Evolutionary conservation across 768 basidiomycete genomes (phyloP).

Genomic region (Gelatoporia subvermispora): DNA sequence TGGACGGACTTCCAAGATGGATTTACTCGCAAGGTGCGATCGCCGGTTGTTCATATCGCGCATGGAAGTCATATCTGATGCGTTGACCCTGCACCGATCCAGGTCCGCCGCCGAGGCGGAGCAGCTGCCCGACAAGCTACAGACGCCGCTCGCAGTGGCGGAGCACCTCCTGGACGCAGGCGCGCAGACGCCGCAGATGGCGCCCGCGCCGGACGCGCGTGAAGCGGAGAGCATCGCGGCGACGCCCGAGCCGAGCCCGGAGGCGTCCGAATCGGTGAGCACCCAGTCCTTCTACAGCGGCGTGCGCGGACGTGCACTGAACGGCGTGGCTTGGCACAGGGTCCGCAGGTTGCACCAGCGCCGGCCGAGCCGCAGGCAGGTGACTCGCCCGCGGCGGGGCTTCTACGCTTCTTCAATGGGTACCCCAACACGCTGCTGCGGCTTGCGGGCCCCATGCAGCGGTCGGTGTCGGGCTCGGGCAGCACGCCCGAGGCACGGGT

Average conservation of each 20-base stretch:
- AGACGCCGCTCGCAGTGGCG: slow-evolving; percentile 54
- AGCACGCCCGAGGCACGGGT: background rate
- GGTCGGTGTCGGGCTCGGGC: slow-evolving; percentile 2
- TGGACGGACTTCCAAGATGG: slow-evolving; percentile 60
- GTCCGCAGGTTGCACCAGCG: slow-evolving; percentile 15
- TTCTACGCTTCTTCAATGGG: slow-evolving; percentile 56
- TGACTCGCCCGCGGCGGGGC: slow-evolving; percentile 30
- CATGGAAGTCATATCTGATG: background rate
- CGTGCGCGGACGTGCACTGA: slow-evolving; percentile 3
- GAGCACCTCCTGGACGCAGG: slow-evolving; percentile 49
- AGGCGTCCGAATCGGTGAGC: slow-evolving; percentile 18
- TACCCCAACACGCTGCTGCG: slow-evolving; percentile 56
- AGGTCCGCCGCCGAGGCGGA: slow-evolving; percentile 57
- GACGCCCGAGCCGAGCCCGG: slow-evolving; percentile 12
- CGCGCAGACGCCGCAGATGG: slow-evolving; percentile 10
- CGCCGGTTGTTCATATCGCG: slow-evolving; percentile 3
- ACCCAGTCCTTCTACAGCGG: background rate
- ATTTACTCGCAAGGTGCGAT: slow-evolving; percentile 62
- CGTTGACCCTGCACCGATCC: slow-evolving; percentile 9
- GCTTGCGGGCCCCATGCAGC: slow-evolving; percentile 35
- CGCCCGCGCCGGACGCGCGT: slow-evolving; percentile 8
- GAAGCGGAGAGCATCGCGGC: slow-evolving; percentile 15
- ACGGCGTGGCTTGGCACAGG: slow-evolving; percentile 9
- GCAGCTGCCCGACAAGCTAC: slow-evolving; percentile 55
- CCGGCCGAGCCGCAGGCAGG: slow-evolving; percentile 17